Base-by-base conservation (phyloP, 257 asterid genomes). In the Thymus mandschuricus region DNA sequence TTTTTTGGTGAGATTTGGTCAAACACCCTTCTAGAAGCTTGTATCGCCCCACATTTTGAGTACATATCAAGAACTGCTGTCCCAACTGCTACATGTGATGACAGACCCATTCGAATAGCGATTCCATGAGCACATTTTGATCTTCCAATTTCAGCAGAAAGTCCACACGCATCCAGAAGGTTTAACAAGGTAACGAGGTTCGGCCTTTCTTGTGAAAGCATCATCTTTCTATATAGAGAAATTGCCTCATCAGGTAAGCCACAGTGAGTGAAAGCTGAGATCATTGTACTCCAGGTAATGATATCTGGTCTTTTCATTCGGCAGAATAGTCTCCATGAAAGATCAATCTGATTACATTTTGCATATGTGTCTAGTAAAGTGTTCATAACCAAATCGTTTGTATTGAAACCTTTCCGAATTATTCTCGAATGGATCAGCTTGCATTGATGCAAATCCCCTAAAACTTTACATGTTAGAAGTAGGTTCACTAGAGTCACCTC, bases 241-340 rank as follows among this genome's bases (percentile, higher is more conserved):
- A 89, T 80, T 45, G 96, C 96, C 78, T 84, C 91, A 68, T 83
- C 89, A 7, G 96, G 96, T 87, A 93, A 79, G 73, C 96, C 90
- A 64, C 95, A 82, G 72, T 70, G 77, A 48, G 88, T 80, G 84
- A 90, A 90, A 62, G 89, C 96, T 21, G 97, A 86, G 73, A 93
- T 91, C 94, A 93, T 93, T 69, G 97, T 87, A 85, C 95, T 91
- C 98, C 98, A 91, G 12, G 96, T 89, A 41, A 93, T 87, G 28
- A 68, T 69, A 82, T 93, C 97, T 33, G 82, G 88, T 71, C 60
- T 79, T 68, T 68, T 75, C 52, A 86, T 80, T 68, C 60, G 85
- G 80, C 76, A 68, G 79, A 93, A 93, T 50, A 84, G 79, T 64
- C 76, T 80, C 88, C 89, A 81, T 1, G 96, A 86, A 77, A 71